Evolutionary conservation across 495 filamentous ascomycete species (phyloP).

Genomic region (Haplographium delicatum): DNA sequence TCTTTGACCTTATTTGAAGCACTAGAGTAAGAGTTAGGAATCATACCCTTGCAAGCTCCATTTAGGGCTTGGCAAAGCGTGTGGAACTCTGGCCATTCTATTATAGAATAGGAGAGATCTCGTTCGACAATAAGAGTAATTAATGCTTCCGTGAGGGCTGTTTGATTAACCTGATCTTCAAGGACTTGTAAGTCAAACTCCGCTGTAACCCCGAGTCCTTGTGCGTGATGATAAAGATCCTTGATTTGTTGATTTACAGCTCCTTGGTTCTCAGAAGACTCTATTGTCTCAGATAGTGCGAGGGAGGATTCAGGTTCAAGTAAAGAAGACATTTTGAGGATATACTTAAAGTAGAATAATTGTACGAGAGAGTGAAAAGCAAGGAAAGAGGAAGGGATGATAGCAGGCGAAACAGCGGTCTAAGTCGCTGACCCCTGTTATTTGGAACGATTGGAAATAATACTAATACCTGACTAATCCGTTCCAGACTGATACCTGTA

Average conservation of each 20-base stretch:
- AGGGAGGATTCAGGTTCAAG: not conserved
- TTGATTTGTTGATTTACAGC: too few relatives aligned
- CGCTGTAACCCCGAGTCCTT: too few relatives aligned
- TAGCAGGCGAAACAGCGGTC: too few relatives aligned
- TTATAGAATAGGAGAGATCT: not conserved
- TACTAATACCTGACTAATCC: too few relatives aligned
- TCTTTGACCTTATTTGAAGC: not conserved
- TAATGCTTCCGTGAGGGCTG: not conserved
- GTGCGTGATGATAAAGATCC: too few relatives aligned
- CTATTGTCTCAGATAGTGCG: not conserved
- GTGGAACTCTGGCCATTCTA: not conserved
- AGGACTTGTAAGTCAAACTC: not conserved
- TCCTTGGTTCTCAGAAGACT: too few relatives aligned
- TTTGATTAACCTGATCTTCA: not conserved
- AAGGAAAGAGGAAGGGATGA: too few relatives aligned
- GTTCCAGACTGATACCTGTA: too few relatives aligned
- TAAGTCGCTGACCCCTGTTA: too few relatives aligned
- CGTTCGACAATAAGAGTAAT: not conserved
- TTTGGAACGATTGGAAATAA: too few relatives aligned
- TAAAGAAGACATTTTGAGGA: slow-evolving; percentile 6
- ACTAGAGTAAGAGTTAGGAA: not conserved
- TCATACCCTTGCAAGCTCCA: not conserved
- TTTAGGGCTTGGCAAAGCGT: not conserved
- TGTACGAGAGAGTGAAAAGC: not conserved
- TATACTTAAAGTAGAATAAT: not conserved